Evolutionary conservation across 2,329 filamentous ascomycete genomes (phyloP).

Genomic region (Thielaviopsis populi): DNA sequence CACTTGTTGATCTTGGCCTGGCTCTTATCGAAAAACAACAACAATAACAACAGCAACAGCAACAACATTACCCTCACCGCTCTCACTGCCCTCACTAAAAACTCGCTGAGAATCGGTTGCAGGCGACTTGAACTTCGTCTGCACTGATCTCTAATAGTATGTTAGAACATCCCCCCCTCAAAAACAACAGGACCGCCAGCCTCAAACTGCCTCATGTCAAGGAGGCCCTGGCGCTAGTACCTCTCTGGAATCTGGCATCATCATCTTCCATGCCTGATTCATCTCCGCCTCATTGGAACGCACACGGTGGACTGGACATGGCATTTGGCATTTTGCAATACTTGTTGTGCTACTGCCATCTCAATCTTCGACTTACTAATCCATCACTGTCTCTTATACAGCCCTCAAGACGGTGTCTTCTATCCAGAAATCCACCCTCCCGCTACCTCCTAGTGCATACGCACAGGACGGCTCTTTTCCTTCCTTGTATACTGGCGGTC

Average conservation of each 20-base stretch:
- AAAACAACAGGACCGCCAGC: not conserved
- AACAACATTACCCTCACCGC: not conserved
- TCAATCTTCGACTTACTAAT: not conserved
- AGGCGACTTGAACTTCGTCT: conserved; percentile 45
- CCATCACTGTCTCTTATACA: conserved; percentile 6
- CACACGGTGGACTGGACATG: too few relatives aligned
- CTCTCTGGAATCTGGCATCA: not conserved
- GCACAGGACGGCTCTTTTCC: conserved; percentile 41
- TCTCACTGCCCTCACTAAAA: not conserved
- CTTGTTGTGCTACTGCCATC: not conserved
- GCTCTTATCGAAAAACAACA: not conserved
- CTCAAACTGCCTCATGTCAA: not conserved
- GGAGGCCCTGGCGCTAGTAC: not conserved
- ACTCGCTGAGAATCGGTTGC: conserved; percentile 38
- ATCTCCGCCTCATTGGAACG: not conserved
- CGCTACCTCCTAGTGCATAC: conserved; percentile 42
- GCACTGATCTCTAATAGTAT: conserved; percentile 45
- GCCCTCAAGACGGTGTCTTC: conserved; percentile 38
- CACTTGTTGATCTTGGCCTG: not conserved
- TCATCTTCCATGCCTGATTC: not conserved
- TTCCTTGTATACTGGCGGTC: conserved; percentile 21
- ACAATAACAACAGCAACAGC: not conserved
- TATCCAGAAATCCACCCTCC: conserved; percentile 30
- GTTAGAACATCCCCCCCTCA: conserved; percentile 17
- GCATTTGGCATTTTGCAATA: too few relatives aligned